Conservation (phyloP, 345 rosid genomes). For the Brassica incana region DNA sequence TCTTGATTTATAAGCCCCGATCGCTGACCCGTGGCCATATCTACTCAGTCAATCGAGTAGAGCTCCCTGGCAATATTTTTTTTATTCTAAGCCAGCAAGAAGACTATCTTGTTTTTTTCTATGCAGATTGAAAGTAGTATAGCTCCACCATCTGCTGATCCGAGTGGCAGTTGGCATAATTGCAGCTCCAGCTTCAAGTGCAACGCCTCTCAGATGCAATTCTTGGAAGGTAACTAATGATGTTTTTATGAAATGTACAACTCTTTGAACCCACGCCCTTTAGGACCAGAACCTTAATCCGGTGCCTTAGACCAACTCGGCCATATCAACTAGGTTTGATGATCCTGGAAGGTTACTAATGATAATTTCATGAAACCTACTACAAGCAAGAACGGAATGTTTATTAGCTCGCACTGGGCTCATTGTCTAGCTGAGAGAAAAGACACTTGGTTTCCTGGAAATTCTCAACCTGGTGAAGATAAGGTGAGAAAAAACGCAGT, state of each 20-base stretch:
- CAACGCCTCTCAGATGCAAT: constrained; percentile 14
- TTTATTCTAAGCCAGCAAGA: background rate
- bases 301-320: no score
- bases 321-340: background rate
- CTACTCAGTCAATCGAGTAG: background rate
- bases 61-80: background rate
- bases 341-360: background rate
- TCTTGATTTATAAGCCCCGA: background rate
- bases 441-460: constrained; percentile 26
- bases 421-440: constrained; percentile 33
- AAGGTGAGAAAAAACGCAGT: constrained; percentile 8
- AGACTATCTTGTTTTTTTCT: background rate
- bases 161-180: constrained; percentile 26
- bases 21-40: background rate
- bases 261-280: background rate
- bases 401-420: constrained; percentile 25
- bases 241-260: constrained; percentile 3
- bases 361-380: no score
- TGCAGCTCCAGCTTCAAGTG: constrained; percentile 23
- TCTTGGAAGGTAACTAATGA: constrained; percentile 23
- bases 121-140: constrained; percentile 26
- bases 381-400: constrained; percentile 10
- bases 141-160: constrained; percentile 41
- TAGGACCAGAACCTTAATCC: no score
- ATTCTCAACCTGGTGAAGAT: background rate